Percentiles rank a stretch among this genome's conserved stretches.
Conservation (phyloP, 495 filamentous ascomycete genomes). For the Amniculicola lignicola region DNA sequence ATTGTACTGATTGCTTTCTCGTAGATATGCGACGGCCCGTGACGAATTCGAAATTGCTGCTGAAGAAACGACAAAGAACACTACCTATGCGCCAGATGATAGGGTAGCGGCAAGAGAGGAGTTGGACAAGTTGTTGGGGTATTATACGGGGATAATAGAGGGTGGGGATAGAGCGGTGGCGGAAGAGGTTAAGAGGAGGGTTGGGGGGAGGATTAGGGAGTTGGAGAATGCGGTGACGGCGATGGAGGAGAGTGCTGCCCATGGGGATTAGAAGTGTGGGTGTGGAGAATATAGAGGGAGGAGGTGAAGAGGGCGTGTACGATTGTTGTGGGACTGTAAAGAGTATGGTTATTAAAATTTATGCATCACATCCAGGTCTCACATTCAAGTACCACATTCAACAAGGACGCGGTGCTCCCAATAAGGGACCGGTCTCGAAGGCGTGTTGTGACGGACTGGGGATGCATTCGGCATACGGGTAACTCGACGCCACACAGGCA, state of each 20-base stretch:
- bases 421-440: no score
- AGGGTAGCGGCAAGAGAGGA: constrained; percentile 53
- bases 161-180: constrained; percentile 39
- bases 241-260: constrained; percentile 45
- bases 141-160: constrained; percentile 45
- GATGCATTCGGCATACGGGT: constrained; percentile 23
- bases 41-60: constrained; percentile 58
- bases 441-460: no score
- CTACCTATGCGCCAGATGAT: constrained; percentile 54
- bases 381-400: no score
- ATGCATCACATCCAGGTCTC: no score
- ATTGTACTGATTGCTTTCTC: background rate
- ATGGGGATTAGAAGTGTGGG: constrained; percentile 11
- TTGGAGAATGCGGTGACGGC: constrained; percentile 51
- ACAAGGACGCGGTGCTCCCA: no score
- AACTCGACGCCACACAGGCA: constrained; percentile 17
- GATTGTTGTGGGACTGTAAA: no score
- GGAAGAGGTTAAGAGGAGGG: constrained; percentile 50
- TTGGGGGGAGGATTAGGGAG: constrained; percentile 52
- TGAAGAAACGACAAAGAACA: constrained; percentile 55
- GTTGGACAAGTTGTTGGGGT: constrained; percentile 48
- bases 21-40: constrained; percentile 47
- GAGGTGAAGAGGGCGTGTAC: no score
- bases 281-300: background rate
- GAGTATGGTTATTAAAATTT: no score